Evolutionary conservation across 2,329 filamentous ascomycete genomes (phyloP).

Genomic region (Colletotrichum filicis): DNA sequence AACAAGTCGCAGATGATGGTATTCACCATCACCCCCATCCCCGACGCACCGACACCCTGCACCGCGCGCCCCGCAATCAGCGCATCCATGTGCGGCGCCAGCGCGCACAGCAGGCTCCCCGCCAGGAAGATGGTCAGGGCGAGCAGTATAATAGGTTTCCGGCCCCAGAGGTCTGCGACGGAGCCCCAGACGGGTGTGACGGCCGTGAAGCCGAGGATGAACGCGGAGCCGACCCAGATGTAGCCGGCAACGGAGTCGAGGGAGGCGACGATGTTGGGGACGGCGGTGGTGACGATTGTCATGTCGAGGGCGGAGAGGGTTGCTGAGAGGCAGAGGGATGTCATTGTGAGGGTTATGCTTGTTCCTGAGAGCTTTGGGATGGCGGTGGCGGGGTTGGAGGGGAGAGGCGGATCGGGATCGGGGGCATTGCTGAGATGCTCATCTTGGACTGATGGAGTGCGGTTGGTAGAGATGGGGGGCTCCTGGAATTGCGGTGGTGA

Average conservation of each 20-base stretch:
- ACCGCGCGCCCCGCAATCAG: constrained; percentile 54
- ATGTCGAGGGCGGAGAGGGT: constrained; percentile 59
- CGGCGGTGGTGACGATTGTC: constrained; percentile 62
- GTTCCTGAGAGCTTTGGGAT: constrained; percentile 7
- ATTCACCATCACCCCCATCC: constrained; percentile 55
- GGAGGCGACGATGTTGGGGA: constrained; percentile 56
- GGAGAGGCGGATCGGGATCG: background rate
- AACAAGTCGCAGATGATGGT: constrained; percentile 49
- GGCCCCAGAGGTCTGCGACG: constrained; percentile 58
- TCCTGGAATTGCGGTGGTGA: background rate
- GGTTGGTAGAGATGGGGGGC: background rate
- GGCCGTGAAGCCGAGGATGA: constrained; percentile 58
- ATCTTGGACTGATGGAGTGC: background rate
- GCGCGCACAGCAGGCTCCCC: constrained; percentile 64
- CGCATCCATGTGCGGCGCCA: constrained; percentile 51
- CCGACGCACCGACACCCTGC: constrained; percentile 59
- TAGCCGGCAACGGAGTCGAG: constrained; percentile 48
- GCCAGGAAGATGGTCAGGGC: constrained; percentile 55
- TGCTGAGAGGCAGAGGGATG: constrained; percentile 43
- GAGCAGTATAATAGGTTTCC: constrained; percentile 49
- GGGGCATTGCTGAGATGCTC: background rate
- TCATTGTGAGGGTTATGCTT: constrained; percentile 47
- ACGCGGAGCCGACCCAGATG: constrained; percentile 60
- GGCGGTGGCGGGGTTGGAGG: background rate
- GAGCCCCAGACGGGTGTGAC: constrained; percentile 44